Evolutionary conservation across 2,329 filamentous ascomycete species (phyloP).

Genomic region (Fusarium redolens): DNA sequence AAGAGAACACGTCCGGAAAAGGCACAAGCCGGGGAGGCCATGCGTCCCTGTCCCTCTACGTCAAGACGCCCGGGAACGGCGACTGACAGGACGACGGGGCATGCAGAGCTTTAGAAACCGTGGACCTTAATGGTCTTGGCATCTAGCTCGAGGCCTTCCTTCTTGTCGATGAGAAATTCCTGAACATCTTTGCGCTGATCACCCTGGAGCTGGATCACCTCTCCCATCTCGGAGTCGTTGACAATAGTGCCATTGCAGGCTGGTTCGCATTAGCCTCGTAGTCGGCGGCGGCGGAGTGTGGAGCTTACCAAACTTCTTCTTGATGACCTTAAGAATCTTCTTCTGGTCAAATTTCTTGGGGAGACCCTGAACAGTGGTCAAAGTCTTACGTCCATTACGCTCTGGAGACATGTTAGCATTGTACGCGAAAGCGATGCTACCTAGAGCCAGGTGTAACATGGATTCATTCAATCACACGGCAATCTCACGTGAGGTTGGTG

Average conservation of each 20-base stretch:
- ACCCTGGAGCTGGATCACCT: constrained; percentile 99
- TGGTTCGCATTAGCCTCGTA: constrained; percentile 48
- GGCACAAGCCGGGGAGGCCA: constrained; percentile 46
- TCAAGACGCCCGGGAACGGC: constrained; percentile 48
- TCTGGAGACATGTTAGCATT: constrained; percentile 65
- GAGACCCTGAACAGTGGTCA: constrained; percentile 99
- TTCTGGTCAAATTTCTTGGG: constrained; percentile 99
- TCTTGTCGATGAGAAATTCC: constrained; percentile 96
- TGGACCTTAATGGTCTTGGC: constrained; percentile 95
- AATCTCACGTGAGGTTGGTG: constrained; percentile 25
- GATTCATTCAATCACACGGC: constrained; percentile 2
- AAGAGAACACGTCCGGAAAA: constrained; percentile 45
- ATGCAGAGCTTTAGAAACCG: constrained; percentile 60
- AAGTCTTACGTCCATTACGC: constrained; percentile 99
- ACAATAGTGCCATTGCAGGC: constrained; percentile 99
- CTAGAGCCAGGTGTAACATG: neutral
- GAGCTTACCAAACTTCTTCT: constrained; percentile 93
- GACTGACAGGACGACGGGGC: constrained; percentile 54
- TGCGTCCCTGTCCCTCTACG: constrained; percentile 49
- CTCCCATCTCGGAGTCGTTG: constrained; percentile 94
- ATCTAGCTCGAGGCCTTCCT: constrained; percentile 92
- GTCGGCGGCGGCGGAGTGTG: neutral
- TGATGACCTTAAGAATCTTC: constrained; percentile 99
- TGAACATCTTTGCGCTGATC: constrained; percentile 99
- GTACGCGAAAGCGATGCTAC: neutral